A percentile compares a stretch with the other conserved stretches of the same genome.
Evolutionary conservation across 2,329 filamentous ascomycete species (phyloP).

Genomic region (Phialophora expanda): DNA sequence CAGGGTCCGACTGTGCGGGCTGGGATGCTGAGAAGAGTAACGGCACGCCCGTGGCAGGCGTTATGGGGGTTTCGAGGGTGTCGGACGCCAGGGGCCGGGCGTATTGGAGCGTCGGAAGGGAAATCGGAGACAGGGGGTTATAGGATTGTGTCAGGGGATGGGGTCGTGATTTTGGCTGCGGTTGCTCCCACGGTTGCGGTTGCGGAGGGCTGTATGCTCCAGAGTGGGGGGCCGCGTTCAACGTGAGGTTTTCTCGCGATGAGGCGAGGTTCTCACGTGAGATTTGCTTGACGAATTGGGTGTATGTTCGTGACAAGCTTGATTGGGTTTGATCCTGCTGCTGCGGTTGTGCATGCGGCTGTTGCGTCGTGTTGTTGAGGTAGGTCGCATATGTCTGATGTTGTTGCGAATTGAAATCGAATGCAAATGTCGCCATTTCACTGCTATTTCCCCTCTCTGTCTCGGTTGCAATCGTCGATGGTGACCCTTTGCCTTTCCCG

Average conservation of each 20-base stretch:
- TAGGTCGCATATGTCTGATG: conserved; percentile 27
- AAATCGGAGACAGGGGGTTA: not conserved
- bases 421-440: conserved; percentile 27
- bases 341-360: conserved; percentile 9
- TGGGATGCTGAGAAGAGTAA: conserved; percentile 11
- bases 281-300: conserved; percentile 11
- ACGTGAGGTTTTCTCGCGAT: not conserved
- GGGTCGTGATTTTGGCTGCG: not conserved
- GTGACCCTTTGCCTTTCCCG: conserved; percentile 16
- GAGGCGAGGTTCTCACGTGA: conserved; percentile 1
- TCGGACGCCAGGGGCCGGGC: conserved; percentile 20
- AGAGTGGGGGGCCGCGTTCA: conserved; percentile 2
- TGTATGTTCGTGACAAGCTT: not conserved
- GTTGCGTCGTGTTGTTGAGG: conserved; percentile 13
- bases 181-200: not conserved
- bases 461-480: conserved; percentile 12
- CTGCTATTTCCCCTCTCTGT: conserved; percentile 10
- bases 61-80: conserved; percentile 22
- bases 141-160: not conserved
- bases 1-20: not conserved
- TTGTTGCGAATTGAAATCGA: conserved; percentile 30
- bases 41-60: conserved; percentile 29
- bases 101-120: conserved; percentile 17
- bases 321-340: conserved; percentile 3
- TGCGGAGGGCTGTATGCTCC: not conserved